Evolutionary conservation across 495 filamentous ascomycete genomes (phyloP).

Genomic region (Xylaria nigripes): DNA sequence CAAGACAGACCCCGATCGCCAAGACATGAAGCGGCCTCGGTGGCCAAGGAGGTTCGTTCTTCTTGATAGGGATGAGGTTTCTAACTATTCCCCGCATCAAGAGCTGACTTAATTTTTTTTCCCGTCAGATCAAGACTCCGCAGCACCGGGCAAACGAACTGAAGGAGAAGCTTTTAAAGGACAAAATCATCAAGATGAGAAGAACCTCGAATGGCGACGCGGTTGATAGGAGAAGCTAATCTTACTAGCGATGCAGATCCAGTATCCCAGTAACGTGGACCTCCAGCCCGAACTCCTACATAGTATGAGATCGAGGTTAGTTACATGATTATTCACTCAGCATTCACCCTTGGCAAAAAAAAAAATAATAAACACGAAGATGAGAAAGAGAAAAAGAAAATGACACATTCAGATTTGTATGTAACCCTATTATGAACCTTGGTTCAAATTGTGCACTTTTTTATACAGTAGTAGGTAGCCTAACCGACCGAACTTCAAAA

Average conservation of each 20-base stretch:
- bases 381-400: too few relatives aligned
- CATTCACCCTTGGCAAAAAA: too few relatives aligned
- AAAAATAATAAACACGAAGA: too few relatives aligned
- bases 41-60: slow-evolving; percentile 35
- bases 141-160: slow-evolving; percentile 47
- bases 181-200: slow-evolving; percentile 60
- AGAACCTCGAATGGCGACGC: slow-evolving; percentile 40
- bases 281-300: background rate
- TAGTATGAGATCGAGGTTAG: slow-evolving; percentile 6
- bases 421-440: background rate
- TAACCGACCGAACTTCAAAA: too few relatives aligned
- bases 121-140: slow-evolving; percentile 32
- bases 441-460: background rate
- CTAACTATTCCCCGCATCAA: slow-evolving; percentile 10
- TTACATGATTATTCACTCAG: slow-evolving; percentile 4
- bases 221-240: slow-evolving; percentile 41
- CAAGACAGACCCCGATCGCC: slow-evolving; percentile 42
- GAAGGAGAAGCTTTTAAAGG: slow-evolving; percentile 57
- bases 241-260: slow-evolving; percentile 24
- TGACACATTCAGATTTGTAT: background rate
- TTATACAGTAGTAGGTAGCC: too few relatives aligned
- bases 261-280: slow-evolving; percentile 6
- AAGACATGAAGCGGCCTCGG: slow-evolving; percentile 23
- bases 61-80: slow-evolving; percentile 24
- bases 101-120: slow-evolving; percentile 26